Base-by-base conservation (phyloP, 176 grass and related monocot species). In the Areca catechu region DNA sequence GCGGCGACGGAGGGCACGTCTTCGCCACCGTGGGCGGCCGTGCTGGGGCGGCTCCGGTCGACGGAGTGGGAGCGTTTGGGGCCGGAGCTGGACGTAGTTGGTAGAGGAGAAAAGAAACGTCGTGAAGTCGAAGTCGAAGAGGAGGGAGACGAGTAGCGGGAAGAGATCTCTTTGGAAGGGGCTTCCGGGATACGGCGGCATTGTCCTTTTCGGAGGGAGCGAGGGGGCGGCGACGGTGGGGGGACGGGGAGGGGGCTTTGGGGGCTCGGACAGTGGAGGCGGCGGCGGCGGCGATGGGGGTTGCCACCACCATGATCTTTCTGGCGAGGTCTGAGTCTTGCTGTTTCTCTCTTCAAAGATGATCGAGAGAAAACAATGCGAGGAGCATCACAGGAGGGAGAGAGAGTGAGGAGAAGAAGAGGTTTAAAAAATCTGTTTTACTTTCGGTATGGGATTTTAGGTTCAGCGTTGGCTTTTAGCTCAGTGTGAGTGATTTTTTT, bases 21-120 rank as follows among this genome's bases (percentile, higher is more conserved):
- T 14, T 63, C 58, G 17, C 54, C 72, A 58, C 76, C 67, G 69
- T 50, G 49, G 24, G 63, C 5, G 0, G 71, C 76, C 9, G 34
- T 2, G 10, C 19, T 83, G 73, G 27, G 79, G 66, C 3, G 86
- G 34, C 34, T 10, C 34, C 34, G 58, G 72, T 82, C 79, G 71
- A 86, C 86, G 52, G 90, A 95, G 12, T 76, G 63, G 15, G 90
- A 90, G 23, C 86, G 82, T 62, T 60, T 72, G 5, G 85, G 71
- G n/a, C 34, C 34, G 34, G 34, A 43, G 34, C 34, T 43, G 34
- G 34, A 43, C 34, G 34, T 3, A 14, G 34, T 43, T 2, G 34
- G 34, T 14, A 86, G 70, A 29, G 86, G 79, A 14, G 86, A 95
- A 16, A 48, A 68, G 67, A 76, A 86, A 50, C 86, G 83, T 69